Evolutionary conservation across 805 yeast species (phyloP).

Genomic region (Wickerhamiella azymoides): DNA sequence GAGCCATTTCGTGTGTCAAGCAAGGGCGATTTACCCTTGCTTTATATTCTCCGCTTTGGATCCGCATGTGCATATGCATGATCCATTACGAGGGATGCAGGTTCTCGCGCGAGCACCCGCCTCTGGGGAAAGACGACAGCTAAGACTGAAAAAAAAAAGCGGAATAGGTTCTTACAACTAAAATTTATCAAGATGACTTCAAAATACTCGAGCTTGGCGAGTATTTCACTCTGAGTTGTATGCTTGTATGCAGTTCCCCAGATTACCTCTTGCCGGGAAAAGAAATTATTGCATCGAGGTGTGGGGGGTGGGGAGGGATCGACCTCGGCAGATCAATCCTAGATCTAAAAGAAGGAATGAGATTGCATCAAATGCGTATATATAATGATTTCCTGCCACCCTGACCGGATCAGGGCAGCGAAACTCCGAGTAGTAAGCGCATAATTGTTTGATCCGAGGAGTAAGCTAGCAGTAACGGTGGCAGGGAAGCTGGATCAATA

Average conservation of each 20-base stretch:
- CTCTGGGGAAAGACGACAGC: neutral
- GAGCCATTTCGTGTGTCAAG: neutral
- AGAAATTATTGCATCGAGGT: conserved; percentile 5
- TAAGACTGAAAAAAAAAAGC: neutral
- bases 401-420: neutral
- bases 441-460: neutral
- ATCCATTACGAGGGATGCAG: neutral
- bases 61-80: conserved; percentile 8
- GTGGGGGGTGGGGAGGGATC: neutral
- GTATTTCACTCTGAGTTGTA: neutral
- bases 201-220: neutral
- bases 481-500: neutral
- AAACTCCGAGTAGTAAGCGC: neutral
- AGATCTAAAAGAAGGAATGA: too few species aligned
- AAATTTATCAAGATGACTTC: neutral
- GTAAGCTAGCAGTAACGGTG: neutral
- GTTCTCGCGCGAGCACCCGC: neutral
- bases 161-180: neutral
- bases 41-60: neutral
- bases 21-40: neutral
- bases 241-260: conserved; percentile 1
- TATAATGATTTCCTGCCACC: too few species aligned
- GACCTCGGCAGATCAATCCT: too few species aligned
- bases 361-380: too few species aligned
- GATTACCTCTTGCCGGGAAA: conserved; percentile 1